These are phyloP conservation scores for Lodderomyces oxycetoniae DNA, from an alignment of 1,139 yeast genomes.

Conservation along the genomic window DNA sequence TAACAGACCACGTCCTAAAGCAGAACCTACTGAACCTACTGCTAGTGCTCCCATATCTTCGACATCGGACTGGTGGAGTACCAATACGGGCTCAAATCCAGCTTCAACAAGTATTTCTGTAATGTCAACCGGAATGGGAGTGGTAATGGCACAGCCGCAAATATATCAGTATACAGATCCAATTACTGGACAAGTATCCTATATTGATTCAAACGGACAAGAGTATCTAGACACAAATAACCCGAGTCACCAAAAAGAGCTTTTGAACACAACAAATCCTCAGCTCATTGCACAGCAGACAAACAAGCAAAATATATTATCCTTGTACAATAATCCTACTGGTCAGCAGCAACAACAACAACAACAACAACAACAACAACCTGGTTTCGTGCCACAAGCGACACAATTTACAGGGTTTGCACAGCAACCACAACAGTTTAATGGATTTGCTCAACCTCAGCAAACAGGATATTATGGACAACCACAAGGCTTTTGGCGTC, in stretches of 20 bases:
- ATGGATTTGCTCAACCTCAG: constrained; percentile 14
- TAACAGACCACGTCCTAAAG: constrained; percentile 30
- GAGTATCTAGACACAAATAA: constrained; percentile 55
- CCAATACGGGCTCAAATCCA: constrained; percentile 10
- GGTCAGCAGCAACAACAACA: constrained; percentile 14
- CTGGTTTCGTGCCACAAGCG: constrained; percentile 14
- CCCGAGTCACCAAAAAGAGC: constrained; percentile 49
- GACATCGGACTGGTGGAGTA: constrained; percentile 27
- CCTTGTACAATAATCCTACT: constrained; percentile 38
- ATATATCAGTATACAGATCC: constrained; percentile 63
- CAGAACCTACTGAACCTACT: constrained; percentile 10
- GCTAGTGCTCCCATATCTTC: constrained; percentile 11
- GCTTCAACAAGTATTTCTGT: constrained; percentile 3
- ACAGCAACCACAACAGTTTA: constrained; percentile 16
- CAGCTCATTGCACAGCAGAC: constrained; percentile 43
- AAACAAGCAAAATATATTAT: constrained; percentile 37
- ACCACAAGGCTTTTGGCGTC: constrained; percentile 13
- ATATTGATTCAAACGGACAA: constrained; percentile 56
- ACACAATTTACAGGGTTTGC: constrained; percentile 16
- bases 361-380: constrained; percentile 18
- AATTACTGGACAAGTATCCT: constrained; percentile 53
- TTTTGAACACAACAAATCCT: constrained; percentile 42
- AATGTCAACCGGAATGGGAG: constrained; percentile 3
- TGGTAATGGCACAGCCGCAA: constrained; percentile 26
- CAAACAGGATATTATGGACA: constrained; percentile 13